Percentiles rank a stretch among this genome's conserved stretches.
phyloP scores from a whole-genome alignment of 139 green algal genomes.

The Dunaliella primolecta region DNA sequence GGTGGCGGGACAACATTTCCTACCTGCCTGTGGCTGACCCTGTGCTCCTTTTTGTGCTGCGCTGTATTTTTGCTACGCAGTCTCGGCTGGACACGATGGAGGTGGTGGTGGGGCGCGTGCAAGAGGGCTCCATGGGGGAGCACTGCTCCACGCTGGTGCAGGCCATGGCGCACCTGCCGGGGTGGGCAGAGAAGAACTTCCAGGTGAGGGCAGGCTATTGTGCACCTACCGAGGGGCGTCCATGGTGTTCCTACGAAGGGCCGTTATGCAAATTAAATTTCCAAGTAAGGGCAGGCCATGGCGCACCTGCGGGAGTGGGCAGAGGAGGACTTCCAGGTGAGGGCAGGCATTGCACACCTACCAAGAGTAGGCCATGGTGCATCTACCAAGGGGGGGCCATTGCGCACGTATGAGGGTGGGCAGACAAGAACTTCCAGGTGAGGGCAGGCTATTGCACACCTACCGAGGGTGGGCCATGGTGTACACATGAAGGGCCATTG shows the following conservation, averaged over 20 bases:
- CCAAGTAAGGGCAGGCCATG: constrained; percentile 61
- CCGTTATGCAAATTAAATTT: too few species aligned
- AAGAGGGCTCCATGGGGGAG: constrained; percentile 24
- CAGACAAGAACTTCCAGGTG: constrained; percentile 98
- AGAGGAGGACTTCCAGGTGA: constrained; percentile 98
- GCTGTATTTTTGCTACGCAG: too few species aligned
- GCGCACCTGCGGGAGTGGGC: constrained; percentile 75
- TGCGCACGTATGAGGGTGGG: constrained; percentile 77
- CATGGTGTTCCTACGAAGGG: too few species aligned
- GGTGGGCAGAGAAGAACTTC: constrained; percentile 96
- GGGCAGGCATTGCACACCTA: too few species aligned
- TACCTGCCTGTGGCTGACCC: too few species aligned
- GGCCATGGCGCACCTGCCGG: constrained; percentile 65
- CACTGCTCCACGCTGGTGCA: constrained; percentile 56
- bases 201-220: too few species aligned
- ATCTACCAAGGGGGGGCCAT: constrained; percentile 70
- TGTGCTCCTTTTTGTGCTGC: too few species aligned
- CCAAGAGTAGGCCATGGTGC: too few species aligned
- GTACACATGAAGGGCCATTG: constrained; percentile 66
- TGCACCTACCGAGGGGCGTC: too few species aligned
- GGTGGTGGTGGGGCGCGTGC: constrained; percentile 44
- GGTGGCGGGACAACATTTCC: too few species aligned
- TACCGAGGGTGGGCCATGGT: too few species aligned
- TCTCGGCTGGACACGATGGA: constrained; percentile 79
- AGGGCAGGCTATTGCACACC: too few species aligned